These are phyloP conservation scores for Candida glaebosa DNA, from an alignment of 805 yeast species.

Conservation along the genomic window DNA sequence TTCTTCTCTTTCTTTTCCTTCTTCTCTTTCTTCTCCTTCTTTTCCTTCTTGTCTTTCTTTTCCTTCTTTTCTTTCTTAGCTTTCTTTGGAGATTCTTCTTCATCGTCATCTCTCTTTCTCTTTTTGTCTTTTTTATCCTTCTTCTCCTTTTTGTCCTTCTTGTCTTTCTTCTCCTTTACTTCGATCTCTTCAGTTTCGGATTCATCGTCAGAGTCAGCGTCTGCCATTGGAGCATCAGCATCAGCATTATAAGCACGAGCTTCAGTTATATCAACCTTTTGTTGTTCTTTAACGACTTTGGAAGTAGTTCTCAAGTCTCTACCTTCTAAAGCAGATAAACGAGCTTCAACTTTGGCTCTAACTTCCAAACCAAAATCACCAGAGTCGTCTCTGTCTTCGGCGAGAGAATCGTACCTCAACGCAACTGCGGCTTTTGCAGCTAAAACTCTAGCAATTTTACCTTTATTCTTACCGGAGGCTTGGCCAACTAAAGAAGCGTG, in stretches of 20 bases:
- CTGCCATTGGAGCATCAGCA: conserved; percentile 68
- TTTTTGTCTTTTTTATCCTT: conserved; percentile 24
- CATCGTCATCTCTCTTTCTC: conserved; percentile 20
- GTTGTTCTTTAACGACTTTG: conserved; percentile 74
- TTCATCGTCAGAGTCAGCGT: conserved; percentile 29
- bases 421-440: conserved; percentile 99
- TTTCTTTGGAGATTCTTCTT: conserved; percentile 21
- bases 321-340: conserved; percentile 94
- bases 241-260: conserved; percentile 90
- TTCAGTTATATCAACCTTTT: conserved; percentile 82
- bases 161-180: conserved; percentile 26
- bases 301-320: conserved; percentile 91
- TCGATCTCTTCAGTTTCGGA: conserved; percentile 30
- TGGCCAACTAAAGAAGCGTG: conserved; percentile 97
- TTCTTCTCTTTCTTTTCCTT: conserved; percentile 29
- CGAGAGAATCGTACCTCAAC: conserved; percentile 91
- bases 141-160: conserved; percentile 26
- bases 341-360: conserved; percentile 89
- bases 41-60: conserved; percentile 17
- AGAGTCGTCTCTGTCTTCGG: conserved; percentile 95
- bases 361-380: conserved; percentile 91
- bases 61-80: conserved; percentile 26
- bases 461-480: conserved; percentile 97
- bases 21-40: conserved; percentile 20
- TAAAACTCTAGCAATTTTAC: conserved; percentile 96